Base-by-base conservation (phyloP, 345 rosid genomes). In the Rhizophora apiculata region DNA sequence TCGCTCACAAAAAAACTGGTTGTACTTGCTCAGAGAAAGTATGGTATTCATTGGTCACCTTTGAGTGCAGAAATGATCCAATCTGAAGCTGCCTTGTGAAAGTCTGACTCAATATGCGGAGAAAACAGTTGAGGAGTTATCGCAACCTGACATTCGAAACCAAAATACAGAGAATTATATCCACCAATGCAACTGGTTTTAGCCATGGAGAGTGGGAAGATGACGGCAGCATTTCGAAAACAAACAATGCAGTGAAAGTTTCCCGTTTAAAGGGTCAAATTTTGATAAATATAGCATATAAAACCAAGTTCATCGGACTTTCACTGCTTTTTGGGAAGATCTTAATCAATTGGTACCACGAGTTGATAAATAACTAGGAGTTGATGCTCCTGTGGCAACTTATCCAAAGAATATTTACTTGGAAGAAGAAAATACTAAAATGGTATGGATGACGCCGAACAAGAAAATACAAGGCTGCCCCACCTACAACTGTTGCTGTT, bases 21-120 rank as follows among this genome's bases (percentile, higher is more conserved):
- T 67, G 54, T 9, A 39, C 27, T 8, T 8, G 57, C 36, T 26
- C 62, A 26, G 18, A 24, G 54, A 18, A 20, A 21, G 30, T 18
- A 10, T 22, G 1, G 27, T 55, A 18, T 75, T 79, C 80, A 83
- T 74, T 67, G 86, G 39, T 82, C 85, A 63, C 55, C 65, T 43
- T 62, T 56, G 65, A 87, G 69, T 18, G 80, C 79, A 49, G 83
- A 67, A 21, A 84, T 86, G 49, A 91, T 80, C 97, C 97, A 95
- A 59, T 87, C 88, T 30, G 84, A 82, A 46, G 82, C 90, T 10
- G 88, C 84, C 8, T 65, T 77, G 68, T 67, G 79, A 61, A 82
- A 54, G 55, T 81, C 85, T 0, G 77, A 72, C 59, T 82, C 87
- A 0, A 21, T 18, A 19, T 71, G 77, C 13, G 77, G 79, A 56